Percentiles rank a stretch among this genome's conserved stretches.
phyloP scores from a whole-genome alignment of 192 early-diverging fungal genomes.

The Gonapodya prolifera region DNA sequence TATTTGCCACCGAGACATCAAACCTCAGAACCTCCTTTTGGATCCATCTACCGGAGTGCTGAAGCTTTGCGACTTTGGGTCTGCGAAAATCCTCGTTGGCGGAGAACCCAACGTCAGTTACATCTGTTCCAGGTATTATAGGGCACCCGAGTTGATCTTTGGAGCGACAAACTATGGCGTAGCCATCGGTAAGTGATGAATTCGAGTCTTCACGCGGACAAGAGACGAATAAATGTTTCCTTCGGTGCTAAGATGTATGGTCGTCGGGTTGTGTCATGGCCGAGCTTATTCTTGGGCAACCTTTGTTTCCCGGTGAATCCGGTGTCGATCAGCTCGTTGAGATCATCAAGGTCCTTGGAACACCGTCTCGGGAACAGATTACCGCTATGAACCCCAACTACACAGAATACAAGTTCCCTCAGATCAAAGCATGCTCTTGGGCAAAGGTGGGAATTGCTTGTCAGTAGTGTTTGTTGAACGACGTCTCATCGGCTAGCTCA shows the following conservation, averaged over 20 bases:
- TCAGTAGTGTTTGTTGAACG: background rate
- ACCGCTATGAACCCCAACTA: slow-evolving; percentile 97
- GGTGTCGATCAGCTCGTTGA: slow-evolving; percentile 98
- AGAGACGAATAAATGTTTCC: too few relatives aligned
- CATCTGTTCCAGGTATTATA: slow-evolving; percentile 96
- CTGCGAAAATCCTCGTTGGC: slow-evolving; percentile 84
- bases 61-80: slow-evolving; percentile 97
- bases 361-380: slow-evolving; percentile 91
- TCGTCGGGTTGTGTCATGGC: slow-evolving; percentile 95
- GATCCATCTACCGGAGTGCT: slow-evolving; percentile 79
- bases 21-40: slow-evolving; percentile 95
- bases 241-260: slow-evolving; percentile 59
- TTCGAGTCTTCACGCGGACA: background rate
- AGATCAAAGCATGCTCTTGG: slow-evolving; percentile 89
- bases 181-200: slow-evolving; percentile 30
- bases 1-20: slow-evolving; percentile 98
- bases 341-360: slow-evolving; percentile 98
- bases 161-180: slow-evolving; percentile 87
- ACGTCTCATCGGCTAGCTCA: slow-evolving; percentile 13
- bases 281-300: slow-evolving; percentile 84
- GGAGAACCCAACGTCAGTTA: slow-evolving; percentile 98
- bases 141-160: slow-evolving; percentile 94
- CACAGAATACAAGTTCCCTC: slow-evolving; percentile 96
- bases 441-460: slow-evolving; percentile 37
- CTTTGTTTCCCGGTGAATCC: slow-evolving; percentile 90